These are phyloP conservation scores for Hymenotorrendiella dingleyae DNA, from an alignment of 2,329 filamentous ascomycete species.

Conservation along the genomic window DNA sequence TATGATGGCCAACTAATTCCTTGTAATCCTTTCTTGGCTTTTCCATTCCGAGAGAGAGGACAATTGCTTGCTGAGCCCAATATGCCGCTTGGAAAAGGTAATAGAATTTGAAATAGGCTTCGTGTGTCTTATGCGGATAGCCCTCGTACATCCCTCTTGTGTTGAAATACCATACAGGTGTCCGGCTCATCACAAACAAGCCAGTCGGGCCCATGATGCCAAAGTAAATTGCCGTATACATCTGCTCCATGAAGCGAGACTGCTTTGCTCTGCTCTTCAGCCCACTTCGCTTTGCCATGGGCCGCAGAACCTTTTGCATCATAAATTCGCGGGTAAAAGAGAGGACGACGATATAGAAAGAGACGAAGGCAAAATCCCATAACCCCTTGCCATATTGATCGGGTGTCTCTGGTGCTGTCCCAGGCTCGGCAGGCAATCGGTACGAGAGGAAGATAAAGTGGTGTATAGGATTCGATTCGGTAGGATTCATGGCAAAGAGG, in stretches of 20 bases:
- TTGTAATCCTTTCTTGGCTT: slow-evolving; percentile 93
- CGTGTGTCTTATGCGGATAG: slow-evolving; percentile 79
- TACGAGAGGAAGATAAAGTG: slow-evolving; percentile 88
- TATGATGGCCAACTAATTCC: slow-evolving; percentile 85
- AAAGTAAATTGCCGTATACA: slow-evolving; percentile 91
- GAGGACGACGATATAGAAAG: slow-evolving; percentile 82
- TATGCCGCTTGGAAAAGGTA: slow-evolving; percentile 91
- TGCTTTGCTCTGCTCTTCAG: slow-evolving; percentile 72
- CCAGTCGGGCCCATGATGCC: slow-evolving; percentile 74
- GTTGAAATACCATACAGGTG: slow-evolving; percentile 93
- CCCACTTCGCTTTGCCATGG: slow-evolving; percentile 63
- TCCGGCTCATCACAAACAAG: slow-evolving; percentile 82
- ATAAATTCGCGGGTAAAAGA: slow-evolving; percentile 92
- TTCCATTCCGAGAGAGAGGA: slow-evolving; percentile 81
- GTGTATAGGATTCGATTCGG: slow-evolving; percentile 70
- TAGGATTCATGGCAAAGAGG: slow-evolving; percentile 70
- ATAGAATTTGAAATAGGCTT: slow-evolving; percentile 83
- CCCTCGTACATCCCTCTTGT: slow-evolving; percentile 82
- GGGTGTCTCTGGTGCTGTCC: slow-evolving; percentile 36
- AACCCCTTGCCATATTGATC: slow-evolving; percentile 80
- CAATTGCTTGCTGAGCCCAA: slow-evolving; percentile 91
- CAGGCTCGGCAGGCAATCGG: slow-evolving; percentile 50
- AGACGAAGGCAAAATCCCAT: slow-evolving; percentile 79
- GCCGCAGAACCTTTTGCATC: slow-evolving; percentile 84
- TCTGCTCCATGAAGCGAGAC: slow-evolving; percentile 90